A percentile compares a stretch with the other conserved stretches of the same genome.
Evolutionary conservation across 2,329 filamentous ascomycete genomes (phyloP).

Genomic region (Clonostachys chloroleuca): DNA sequence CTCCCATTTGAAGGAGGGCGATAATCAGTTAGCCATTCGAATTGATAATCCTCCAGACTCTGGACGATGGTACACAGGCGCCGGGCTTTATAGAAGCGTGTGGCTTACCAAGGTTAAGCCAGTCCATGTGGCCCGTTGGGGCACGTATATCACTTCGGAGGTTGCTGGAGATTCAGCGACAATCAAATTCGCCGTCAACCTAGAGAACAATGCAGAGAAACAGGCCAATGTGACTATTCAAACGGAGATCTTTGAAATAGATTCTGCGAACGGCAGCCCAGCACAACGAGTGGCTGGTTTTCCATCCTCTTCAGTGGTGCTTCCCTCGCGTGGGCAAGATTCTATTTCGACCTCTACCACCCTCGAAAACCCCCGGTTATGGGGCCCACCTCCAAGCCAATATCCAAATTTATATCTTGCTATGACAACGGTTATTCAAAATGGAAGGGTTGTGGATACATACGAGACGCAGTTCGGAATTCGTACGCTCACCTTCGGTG

Average conservation of each 20-base stretch:
- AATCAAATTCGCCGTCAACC: background rate
- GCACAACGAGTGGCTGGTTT: background rate
- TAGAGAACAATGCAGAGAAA: background rate
- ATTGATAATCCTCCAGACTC: background rate
- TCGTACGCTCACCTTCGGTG: background rate
- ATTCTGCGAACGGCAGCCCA: background rate
- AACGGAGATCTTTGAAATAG: background rate
- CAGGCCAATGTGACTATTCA: background rate
- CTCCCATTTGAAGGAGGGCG: slow-evolving; percentile 24
- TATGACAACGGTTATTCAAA: background rate
- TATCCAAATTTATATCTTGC: background rate
- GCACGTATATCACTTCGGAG: background rate
- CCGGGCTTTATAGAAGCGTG: background rate
- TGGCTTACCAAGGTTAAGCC: background rate
- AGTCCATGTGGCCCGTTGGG: background rate
- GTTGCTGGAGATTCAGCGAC: background rate
- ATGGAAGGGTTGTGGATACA: background rate
- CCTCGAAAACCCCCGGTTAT: background rate
- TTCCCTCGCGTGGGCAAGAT: background rate
- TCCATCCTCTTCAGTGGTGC: background rate
- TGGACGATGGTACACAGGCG: background rate
- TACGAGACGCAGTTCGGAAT: background rate
- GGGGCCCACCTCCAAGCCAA: background rate
- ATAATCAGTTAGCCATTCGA: background rate
- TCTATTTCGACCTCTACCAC: background rate